Base-by-base conservation (phyloP, 345 rosid species). In the Eucalyptus albens region DNA sequence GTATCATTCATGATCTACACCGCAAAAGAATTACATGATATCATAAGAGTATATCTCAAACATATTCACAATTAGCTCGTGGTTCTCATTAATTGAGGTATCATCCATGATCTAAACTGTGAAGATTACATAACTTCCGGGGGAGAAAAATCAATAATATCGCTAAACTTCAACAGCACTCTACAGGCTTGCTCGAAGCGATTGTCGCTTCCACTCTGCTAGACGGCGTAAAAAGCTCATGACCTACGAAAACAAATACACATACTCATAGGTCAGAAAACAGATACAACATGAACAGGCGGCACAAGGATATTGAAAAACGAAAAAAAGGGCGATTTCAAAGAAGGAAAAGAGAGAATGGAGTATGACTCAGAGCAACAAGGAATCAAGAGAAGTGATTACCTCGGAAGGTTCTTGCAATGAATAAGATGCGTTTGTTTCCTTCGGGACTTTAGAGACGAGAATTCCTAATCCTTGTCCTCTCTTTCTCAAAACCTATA, bases 401-500 rank as follows among this genome's bases (percentile, higher is more conserved):
- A 90, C 98, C 98, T 97, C 97, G 13, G 96, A 91, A 86, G 99
- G 98, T 55, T 96, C 99, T 91, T 94, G 96, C 33, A 98, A 95
- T 90, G 99, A 95, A 92, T 95, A 96, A 15, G 97, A 93, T 27
- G 99, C 99, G 88, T 90, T 95, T 27, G 99, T 97, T 89, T 98
- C 99, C 91, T 95, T 98, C 6, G 99, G 95, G 90, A 91, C 89
- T 93, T 97, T 98, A 44, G 99, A 95, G 59, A 98, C 99, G 19
- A 98, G 94, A 72, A 98, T 95, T 59, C 99, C 99, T 89, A 96
- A 88, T 15, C 99, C 99, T 92, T 94, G 99, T 85, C 94, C 96
- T 83, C 95, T 95, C 82, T 93, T 91, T 55, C 95, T 94, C 87
- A 98, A 92, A 88, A 96, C 97, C 99, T 97, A 89, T 7, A 21